Base-by-base conservation (phyloP, 2,329 filamentous ascomycete genomes). In the Fusarium equiseti region DNA sequence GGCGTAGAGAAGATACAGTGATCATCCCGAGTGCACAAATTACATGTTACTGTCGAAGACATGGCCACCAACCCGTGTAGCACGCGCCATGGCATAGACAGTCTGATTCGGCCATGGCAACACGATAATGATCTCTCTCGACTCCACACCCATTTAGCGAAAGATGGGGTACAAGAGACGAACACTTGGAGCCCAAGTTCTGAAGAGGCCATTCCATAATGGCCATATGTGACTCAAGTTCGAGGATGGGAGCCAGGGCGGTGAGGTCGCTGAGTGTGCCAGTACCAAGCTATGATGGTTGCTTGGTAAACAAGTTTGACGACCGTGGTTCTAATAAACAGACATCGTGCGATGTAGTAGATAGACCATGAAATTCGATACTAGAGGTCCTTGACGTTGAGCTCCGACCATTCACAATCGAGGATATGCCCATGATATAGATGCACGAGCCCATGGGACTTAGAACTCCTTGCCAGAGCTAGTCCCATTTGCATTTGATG, bases 381-480 rank as follows among this genome's bases (percentile, higher is more conserved):
- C 32, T 18, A 24, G 29, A 38, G 27, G 42, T 42, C 16, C 20
- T 26, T n/a, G 26, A 44, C 20, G 31, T 42, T 31, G 38, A 50
- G 22, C 26, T 65, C 42, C 44, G 44, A 8, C 68, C 68, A 71
- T 40, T 71, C 44, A 68, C 44, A 60, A 26, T 22, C 26, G 38
- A 71, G 51, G 18, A 71, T 45, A 49, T 27, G 68, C 55, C 68
- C 68, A 71, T 69, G 68, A 51, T 51, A 56, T 35, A 16, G 22
- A 45, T 46, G 43, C 27, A 54, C 24, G 48, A 65, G 32, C 10
- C 40, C 22, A 45, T 32, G 49, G 29, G 53, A 26, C 43, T 20
- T 58, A 42, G n/a, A 45, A 13, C n/a, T 44, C 43, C 40, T 24
- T 40, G 43, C 20, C 48, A 18, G 29, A 35, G 27, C 20, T 32